Evolutionary conservation across 805 yeast genomes (phyloP), one percentile per base, ranked within the genome.

Genomic region (Wickerhamomyces xylosicus): DNA sequence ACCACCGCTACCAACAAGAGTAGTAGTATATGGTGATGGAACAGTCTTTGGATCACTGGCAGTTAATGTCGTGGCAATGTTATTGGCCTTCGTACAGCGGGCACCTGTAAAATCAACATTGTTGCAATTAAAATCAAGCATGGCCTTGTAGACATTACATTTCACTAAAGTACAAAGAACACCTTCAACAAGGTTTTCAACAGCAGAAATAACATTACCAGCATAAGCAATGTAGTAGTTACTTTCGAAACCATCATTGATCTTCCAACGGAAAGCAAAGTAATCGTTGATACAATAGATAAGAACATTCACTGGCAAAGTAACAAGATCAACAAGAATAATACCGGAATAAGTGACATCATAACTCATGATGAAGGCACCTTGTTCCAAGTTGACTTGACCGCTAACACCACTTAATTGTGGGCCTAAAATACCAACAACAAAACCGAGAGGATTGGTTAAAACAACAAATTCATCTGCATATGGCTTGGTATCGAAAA

Each of bases 191-290:
- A 39, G 6, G 0, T 37, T 19, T 14, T 37, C 34, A 10, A 49
- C 36, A 15, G 33, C 37, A 7, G 48, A 38, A 5, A 47, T 49
- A 6, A 41, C 5, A 29, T 41, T 38, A 35, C 49, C 52, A 15
- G 50, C 47, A 42, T 45, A 49, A 39, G 48, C 45, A 3, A 37
- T n/a, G 17, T 42, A 44, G 22, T 34, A 25, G 20, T 33, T 37
- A 16, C 39, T 37, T 16, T 17, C 39, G 15, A 36, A 37, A 18
- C 1, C 33, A 14, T 33, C 35, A 3, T 37, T 29, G 29, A 37
- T 28, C 3, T 38, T 34, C 33, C 37, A 47, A 2, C 22, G 17
- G 35, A 43, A 47, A 13, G 43, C 25, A 16, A 40, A 47, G 14
- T 38, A 47, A 10, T 47, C 51, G 13, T 34, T 18, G 11, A 18